Conservation (phyloP, 768 basidiomycete genomes). For the Terana coerulea region DNA sequence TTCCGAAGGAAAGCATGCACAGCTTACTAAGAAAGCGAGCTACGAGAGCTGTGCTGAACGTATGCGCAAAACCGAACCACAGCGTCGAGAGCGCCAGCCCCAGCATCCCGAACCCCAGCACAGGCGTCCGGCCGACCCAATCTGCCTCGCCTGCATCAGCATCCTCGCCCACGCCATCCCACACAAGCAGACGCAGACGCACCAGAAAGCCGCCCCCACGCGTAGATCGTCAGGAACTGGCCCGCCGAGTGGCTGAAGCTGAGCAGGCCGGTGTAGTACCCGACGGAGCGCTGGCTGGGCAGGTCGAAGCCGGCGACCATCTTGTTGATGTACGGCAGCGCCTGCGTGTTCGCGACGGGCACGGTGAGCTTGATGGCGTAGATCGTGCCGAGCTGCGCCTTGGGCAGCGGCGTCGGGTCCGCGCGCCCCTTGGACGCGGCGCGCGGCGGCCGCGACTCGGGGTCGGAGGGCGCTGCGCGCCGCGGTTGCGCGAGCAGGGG, state of each 20-base stretch:
- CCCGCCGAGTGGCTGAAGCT: slow-evolving; percentile 2
- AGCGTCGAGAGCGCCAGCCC: slow-evolving; percentile 48
- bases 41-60: slow-evolving; percentile 41
- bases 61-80: slow-evolving; percentile 55
- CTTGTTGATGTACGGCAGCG: slow-evolving; percentile 65
- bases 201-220: slow-evolving; percentile 55
- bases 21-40: slow-evolving; percentile 39
- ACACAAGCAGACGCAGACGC: not conserved
- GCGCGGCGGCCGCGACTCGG: not conserved
- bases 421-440: not conserved
- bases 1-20: not conserved
- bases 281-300: slow-evolving; percentile 53
- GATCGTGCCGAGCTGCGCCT: slow-evolving; percentile 46
- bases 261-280: slow-evolving; percentile 63
- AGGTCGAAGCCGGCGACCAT: slow-evolving; percentile 52
- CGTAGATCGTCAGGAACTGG: slow-evolving; percentile 43
- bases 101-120: slow-evolving; percentile 49
- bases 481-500: not conserved
- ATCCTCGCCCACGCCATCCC: not conserved
- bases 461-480: not conserved
- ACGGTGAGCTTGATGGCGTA: slow-evolving; percentile 55
- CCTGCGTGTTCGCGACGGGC: slow-evolving; percentile 55
- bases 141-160: slow-evolving; percentile 34
- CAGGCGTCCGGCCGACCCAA: slow-evolving; percentile 56
- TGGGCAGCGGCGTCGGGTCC: slow-evolving; percentile 46